phyloP scores from a whole-genome alignment of 164 flowering plant species.

The Malania oleifera region DNA sequence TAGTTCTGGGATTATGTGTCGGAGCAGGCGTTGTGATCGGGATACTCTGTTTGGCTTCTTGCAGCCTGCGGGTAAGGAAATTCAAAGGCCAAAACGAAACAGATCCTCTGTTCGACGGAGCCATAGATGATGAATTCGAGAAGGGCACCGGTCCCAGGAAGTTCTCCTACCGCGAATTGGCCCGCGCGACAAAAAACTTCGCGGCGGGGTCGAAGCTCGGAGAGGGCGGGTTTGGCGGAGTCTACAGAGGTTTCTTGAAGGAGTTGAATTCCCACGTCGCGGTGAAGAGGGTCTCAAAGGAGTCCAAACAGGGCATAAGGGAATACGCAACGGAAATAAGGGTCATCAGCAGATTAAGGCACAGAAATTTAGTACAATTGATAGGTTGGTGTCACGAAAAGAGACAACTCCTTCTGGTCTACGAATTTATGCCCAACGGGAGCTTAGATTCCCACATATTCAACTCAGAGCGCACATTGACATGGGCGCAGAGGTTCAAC shows the following conservation, averaged over 20 bases:
- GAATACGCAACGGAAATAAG: constrained; percentile 32
- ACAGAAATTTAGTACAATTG: constrained; percentile 31
- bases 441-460: constrained; percentile 28
- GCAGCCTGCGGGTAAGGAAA: neutral
- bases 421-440: constrained; percentile 31
- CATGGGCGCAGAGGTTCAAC: constrained; percentile 22
- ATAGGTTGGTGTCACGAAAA: constrained; percentile 34
- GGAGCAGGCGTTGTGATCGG: neutral
- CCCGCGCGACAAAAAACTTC: constrained; percentile 20
- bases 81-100: neutral
- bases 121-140: constrained; percentile 11
- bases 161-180: constrained; percentile 22
- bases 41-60: neutral
- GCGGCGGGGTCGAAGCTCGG: constrained; percentile 21
- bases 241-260: constrained; percentile 23
- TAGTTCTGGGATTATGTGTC: neutral
- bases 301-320: constrained; percentile 28
- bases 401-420: constrained; percentile 19
- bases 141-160: constrained; percentile 21
- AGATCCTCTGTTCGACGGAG: neutral
- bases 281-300: constrained; percentile 21
- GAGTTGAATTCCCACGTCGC: constrained; percentile 13
- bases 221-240: constrained; percentile 35
- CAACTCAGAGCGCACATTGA: neutral
- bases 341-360: constrained; percentile 28